These are phyloP conservation scores for Hypoxylon sp. DNA, from an alignment of 2,329 filamentous ascomycete genomes.

Conservation along the genomic window DNA sequence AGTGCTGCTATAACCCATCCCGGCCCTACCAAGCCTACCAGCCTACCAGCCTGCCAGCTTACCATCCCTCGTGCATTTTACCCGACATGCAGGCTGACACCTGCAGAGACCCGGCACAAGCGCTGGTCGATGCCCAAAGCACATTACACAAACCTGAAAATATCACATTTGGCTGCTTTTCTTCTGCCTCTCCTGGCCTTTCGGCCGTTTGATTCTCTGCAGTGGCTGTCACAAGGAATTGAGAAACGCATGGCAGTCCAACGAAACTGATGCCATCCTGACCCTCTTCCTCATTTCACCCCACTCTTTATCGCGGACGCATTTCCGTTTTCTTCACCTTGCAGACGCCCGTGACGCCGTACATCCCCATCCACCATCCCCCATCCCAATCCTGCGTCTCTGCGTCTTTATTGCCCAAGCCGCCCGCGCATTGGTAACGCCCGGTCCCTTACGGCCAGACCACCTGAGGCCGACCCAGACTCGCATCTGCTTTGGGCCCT, in stretches of 20 bases:
- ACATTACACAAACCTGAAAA: conserved; percentile 17
- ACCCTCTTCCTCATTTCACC: conserved; percentile 19
- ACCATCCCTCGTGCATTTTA: conserved; percentile 42
- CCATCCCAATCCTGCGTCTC: conserved; percentile 8
- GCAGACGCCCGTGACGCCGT: conserved; percentile 50
- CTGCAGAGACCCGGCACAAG: conserved; percentile 36
- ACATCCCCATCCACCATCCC: conserved; percentile 9
- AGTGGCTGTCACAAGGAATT: conserved; percentile 33
- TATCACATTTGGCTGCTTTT: conserved; percentile 2
- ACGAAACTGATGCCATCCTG: conserved; percentile 32
- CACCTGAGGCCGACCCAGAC: conserved; percentile 38
- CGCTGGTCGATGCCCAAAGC: conserved; percentile 41
- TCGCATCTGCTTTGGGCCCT: conserved; percentile 38
- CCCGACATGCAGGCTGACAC: conserved; percentile 47
- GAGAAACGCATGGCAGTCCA: conserved; percentile 31
- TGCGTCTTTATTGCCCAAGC: conserved; percentile 24
- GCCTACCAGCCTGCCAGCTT: too few relatives aligned
- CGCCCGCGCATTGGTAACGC: conserved; percentile 25
- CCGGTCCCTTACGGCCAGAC: conserved; percentile 34
- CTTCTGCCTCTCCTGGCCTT: conserved; percentile 14
- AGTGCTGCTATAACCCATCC: conserved; percentile 30
- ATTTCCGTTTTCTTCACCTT: conserved; percentile 52
- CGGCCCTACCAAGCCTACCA: background rate
- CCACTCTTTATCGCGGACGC: conserved; percentile 36
- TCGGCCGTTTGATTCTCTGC: conserved; percentile 36